These are phyloP conservation scores for Alternaria rosae DNA, from an alignment of 2,329 filamentous ascomycete genomes.

Conservation along the genomic window DNA sequence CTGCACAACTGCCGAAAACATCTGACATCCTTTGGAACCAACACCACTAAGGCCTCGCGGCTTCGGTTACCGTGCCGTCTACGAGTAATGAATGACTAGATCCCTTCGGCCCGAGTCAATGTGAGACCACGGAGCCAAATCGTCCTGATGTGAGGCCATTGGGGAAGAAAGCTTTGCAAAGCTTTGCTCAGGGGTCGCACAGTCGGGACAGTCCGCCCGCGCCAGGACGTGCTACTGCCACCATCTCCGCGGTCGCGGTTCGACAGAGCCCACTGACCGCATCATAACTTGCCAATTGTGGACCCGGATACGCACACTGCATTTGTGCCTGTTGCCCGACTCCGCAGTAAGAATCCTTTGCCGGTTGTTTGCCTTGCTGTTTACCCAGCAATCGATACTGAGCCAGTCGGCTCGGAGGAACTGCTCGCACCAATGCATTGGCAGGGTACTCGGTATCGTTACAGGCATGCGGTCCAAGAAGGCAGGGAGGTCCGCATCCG, in stretches of 20 bases:
- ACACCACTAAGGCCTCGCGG: conserved; percentile 2
- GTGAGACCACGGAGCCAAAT: conserved; percentile 22
- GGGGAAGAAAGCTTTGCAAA: conserved; percentile 7
- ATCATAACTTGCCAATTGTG: conserved; percentile 25
- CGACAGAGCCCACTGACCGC: conserved; percentile 32
- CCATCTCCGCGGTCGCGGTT: conserved; percentile 29
- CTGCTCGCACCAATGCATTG: conserved; percentile 8
- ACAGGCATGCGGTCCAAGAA: conserved; percentile 3
- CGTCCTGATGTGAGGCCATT: conserved; percentile 10
- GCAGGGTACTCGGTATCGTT: neutral
- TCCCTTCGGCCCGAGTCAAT: conserved; percentile 27
- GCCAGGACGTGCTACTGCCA: conserved; percentile 23
- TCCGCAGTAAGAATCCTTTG: neutral
- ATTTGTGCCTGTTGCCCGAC: conserved; percentile 6
- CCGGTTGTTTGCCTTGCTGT: conserved; percentile 3
- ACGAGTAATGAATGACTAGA: conserved; percentile 15
- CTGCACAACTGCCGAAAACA: neutral
- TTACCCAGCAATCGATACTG: conserved; percentile 6
- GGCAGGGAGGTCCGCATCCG: neutral
- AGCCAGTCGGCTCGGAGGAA: conserved; percentile 8
- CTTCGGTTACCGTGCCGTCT: conserved; percentile 13
- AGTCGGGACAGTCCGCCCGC: conserved; percentile 29
- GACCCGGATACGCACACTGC: neutral
- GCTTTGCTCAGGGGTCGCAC: conserved; percentile 21
- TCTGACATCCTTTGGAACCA: neutral